Base-by-base conservation (phyloP, 2,329 filamentous ascomycete species). In the Diaporthe citriasiana region DNA sequence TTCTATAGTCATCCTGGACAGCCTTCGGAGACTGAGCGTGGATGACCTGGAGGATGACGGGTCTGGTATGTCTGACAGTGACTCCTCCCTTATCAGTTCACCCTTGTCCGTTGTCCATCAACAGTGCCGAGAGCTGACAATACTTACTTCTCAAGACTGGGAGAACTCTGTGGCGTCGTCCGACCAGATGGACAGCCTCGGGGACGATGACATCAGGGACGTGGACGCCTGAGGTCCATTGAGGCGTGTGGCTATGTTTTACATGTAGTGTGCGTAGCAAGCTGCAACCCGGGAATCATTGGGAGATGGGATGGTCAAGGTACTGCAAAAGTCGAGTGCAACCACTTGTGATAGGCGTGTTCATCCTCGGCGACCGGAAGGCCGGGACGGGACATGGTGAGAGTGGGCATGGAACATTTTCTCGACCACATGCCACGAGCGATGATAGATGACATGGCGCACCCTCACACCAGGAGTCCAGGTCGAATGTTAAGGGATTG, bases 21-120 rank as follows among this genome's bases (percentile, higher is more conserved):
- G 83, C n/a, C 85, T 94, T 78, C 85, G 84, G 50, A 84, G 83
- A 63, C 81, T 93, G n/a, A 84, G 89, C 56, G 85, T 90, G 22
- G 89, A 91, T 65, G 87, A 90, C 74, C 79, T 89, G 72, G 89
- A 91, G 75, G 89, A 91, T 70, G 89, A 91, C 71, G 88, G 83
- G 77, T 90, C 89, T 77, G 89, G 89, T 90, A 88, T 83, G 88
- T 87, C 80, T 76, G 78, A 77, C 69, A 84, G 81, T 77, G 82
- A 83, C 77, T 83, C 81, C 77, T 81, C 80, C 57, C 47, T 70
- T 27, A 15, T 40, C 50, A 50, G 63, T 25, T 47, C 27, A 15
- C 47, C 55, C 33, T 25, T 40, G 25, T 45, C 53, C 22, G n/a
- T 25, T 33, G 22, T n/a, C 47, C 47, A 38, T 45, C 68, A 40